These are phyloP conservation scores for Epichloe bromicola DNA, from an alignment of 2,329 filamentous ascomycete genomes.

Conservation along the genomic window DNA sequence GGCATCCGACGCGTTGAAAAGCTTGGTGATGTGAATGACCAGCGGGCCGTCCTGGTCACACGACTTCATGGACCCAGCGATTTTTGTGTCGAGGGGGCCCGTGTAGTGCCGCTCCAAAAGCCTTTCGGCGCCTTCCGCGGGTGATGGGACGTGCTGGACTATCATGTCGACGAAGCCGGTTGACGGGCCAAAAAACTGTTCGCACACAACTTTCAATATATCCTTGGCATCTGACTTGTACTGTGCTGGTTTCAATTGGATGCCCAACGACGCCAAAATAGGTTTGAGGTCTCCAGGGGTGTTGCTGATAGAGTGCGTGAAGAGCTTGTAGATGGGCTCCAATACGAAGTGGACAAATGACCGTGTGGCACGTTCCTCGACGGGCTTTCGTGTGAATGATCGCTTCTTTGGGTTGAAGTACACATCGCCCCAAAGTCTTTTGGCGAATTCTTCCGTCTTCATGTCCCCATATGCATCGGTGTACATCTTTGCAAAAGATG, in stretches of 20 bases:
- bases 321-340: constrained; percentile 96
- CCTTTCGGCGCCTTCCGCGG: constrained; percentile 60
- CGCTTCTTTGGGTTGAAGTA: constrained; percentile 88
- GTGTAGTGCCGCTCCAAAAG: constrained; percentile 84
- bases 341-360: constrained; percentile 91
- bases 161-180: constrained; percentile 94
- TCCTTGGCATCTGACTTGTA: constrained; percentile 83
- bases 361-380: constrained; percentile 68
- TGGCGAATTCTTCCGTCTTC: constrained; percentile 70
- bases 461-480: constrained; percentile 74
- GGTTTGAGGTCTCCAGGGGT: constrained; percentile 72
- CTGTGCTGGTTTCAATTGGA: constrained; percentile 80
- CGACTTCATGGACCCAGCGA: constrained; percentile 64
- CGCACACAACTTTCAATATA: constrained; percentile 77
- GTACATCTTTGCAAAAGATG: constrained; percentile 94
- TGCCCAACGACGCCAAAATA: constrained; percentile 68
- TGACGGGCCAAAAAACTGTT: constrained; percentile 81
- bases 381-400: constrained; percentile 77
- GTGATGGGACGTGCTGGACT: constrained; percentile 77
- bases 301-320: constrained; percentile 86
- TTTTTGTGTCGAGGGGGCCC: constrained; percentile 70
- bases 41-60: constrained; percentile 86
- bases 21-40: constrained; percentile 83
- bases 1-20: constrained; percentile 85
- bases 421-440: constrained; percentile 86